A percentile compares a stretch with the other conserved stretches of the same genome.
Conservation (phyloP, 495 filamentous ascomycete species). For the Aspergillus conjunctus region DNA sequence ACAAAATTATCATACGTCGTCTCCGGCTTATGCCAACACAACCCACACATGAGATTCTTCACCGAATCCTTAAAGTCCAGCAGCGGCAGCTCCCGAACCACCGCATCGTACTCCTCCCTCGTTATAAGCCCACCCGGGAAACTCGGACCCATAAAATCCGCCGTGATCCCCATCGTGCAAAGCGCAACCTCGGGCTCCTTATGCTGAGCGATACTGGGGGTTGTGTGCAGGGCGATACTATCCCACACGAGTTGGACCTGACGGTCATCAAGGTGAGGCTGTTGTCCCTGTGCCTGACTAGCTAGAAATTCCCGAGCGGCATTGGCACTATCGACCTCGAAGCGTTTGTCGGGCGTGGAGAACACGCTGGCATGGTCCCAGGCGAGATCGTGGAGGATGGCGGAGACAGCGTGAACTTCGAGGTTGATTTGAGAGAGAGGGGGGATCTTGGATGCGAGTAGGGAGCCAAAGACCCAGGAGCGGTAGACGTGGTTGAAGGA, state of each 20-base stretch:
- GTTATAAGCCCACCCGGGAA: background rate
- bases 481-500: too few relatives aligned
- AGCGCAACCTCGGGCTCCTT: slow-evolving; percentile 5
- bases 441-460: too few relatives aligned
- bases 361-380: background rate
- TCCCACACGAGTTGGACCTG: slow-evolving; percentile 6
- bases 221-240: slow-evolving; percentile 10
- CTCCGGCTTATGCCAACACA: slow-evolving; percentile 12
- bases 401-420: slow-evolving; percentile 4
- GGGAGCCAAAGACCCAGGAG: too few relatives aligned
- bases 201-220: background rate
- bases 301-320: slow-evolving; percentile 2
- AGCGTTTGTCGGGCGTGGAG: slow-evolving; percentile 3
- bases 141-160: slow-evolving; percentile 6
- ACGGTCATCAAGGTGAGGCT: too few relatives aligned
- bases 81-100: slow-evolving; percentile 4
- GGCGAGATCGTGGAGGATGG: slow-evolving; percentile 9
- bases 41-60: slow-evolving; percentile 8
- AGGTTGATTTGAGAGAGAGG: background rate
- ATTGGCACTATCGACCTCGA: slow-evolving; percentile 13
- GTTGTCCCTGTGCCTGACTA: background rate
- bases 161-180: slow-evolving; percentile 2
- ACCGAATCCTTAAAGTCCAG: slow-evolving; percentile 1
- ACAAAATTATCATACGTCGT: slow-evolving; percentile 16
- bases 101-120: slow-evolving; percentile 3